Base-by-base conservation (phyloP, 2,329 filamentous ascomycete genomes). In the Alternaria infectoria region DNA sequence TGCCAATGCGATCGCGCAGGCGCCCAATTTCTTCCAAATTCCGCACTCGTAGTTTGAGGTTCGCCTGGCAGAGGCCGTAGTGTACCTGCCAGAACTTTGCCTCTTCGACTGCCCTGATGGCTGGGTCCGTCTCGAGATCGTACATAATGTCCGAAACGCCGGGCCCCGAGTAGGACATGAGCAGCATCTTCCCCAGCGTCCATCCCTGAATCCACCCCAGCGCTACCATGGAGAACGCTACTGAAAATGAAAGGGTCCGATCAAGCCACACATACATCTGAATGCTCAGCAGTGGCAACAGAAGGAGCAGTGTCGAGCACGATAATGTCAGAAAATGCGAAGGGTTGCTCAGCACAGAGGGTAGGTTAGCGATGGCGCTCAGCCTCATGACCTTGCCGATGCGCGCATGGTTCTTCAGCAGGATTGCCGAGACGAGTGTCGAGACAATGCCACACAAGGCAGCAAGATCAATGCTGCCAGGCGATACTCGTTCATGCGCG, bases 1-100 rank as follows among this genome's bases (percentile, higher is more conserved):
- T 90, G 15, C 88, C 86, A 54, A 97, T 88, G 49, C 92, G 89
- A 66, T 91, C 90, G 61, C 94, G 88, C 68, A 98, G 81, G 72
- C 90, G 91, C 62, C 86, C 85, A 62, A 96, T 83, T 6, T 90
- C 87, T 13, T 90, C 88, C 65, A 81, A 74, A 5, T 90, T 90
- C 66, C 82, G 77, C 25, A 97, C 87, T 62, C 90, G 87, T 19
- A 99, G 81, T 79, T 93, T 96, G 69, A 99, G 80, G 77, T 96
- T 97, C 9, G 96, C 96, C 91, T 98, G 97, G 76, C 93, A 97
- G 44, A 98, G 85, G 2, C 95, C 94, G 78, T 98, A 97, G 81
- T 99, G 96, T 13, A 97, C 96, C 83, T 99, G 96, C 96, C 96
- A 99, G 80, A 99, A 97, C 76, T 93, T 90, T 2, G 94, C 95